A percentile compares a stretch with the other conserved stretches of the same genome.
Conservation (phyloP, 1,139 yeast genomes). For the Nakaseomyces bracarensis region DNA sequence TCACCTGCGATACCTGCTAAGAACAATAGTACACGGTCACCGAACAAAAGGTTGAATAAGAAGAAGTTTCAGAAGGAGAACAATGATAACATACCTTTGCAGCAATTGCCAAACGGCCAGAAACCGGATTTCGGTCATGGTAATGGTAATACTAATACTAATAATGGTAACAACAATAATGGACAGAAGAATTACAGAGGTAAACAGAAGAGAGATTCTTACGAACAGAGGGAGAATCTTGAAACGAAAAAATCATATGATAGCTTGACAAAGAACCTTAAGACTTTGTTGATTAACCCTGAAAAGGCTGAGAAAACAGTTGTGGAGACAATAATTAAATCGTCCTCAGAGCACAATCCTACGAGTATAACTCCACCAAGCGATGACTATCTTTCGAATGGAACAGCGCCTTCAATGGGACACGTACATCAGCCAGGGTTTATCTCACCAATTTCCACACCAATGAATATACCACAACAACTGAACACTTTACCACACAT, state of each 20-base stretch:
- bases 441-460: conserved; percentile 12
- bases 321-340: conserved; percentile 2
- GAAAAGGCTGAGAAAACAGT: conserved; percentile 8
- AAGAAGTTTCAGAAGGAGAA: conserved; percentile 12
- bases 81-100: conserved; percentile 18
- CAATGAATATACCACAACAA: conserved; percentile 14
- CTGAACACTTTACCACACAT: conserved; percentile 9
- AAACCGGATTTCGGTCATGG: conserved; percentile 28
- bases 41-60: conserved; percentile 11
- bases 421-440: not conserved
- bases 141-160: conserved; percentile 6
- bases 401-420: too few species aligned
- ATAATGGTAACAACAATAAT: not conserved
- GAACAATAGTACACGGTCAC: conserved; percentile 10
- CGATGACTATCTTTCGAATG: not conserved
- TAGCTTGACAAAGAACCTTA: conserved; percentile 18
- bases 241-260: conserved; percentile 12
- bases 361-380: conserved; percentile 2
- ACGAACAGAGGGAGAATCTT: not conserved
- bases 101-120: conserved; percentile 27
- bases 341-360: not conserved
- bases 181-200: conserved; percentile 7
- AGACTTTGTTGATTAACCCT: conserved; percentile 15
- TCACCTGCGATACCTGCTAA: conserved; percentile 16
- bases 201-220: conserved; percentile 2